These are phyloP conservation scores for Carnegiea gigantea DNA, from an alignment of 179 eudicot genomes.

Conservation along the genomic window DNA sequence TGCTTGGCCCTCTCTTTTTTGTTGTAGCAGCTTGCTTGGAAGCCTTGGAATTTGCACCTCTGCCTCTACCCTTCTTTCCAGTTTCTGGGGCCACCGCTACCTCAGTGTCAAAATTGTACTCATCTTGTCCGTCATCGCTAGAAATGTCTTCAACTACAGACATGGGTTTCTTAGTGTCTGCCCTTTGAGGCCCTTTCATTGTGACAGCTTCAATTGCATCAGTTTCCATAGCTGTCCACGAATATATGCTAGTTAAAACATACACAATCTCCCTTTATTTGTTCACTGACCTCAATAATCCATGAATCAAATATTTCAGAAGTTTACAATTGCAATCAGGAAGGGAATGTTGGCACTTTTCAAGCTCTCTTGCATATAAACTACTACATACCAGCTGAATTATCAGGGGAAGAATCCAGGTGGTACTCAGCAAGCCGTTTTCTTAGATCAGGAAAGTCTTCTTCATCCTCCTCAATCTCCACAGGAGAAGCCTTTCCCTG, in stretches of 20 bases:
- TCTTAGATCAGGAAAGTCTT: slow-evolving; percentile 50
- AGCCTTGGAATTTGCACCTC: slow-evolving; percentile 41
- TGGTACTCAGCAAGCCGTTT: slow-evolving; percentile 72
- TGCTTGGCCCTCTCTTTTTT: slow-evolving; percentile 66
- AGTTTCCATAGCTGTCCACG: slow-evolving; percentile 50
- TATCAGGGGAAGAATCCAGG: slow-evolving; percentile 69
- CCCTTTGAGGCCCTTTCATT: slow-evolving; percentile 22
- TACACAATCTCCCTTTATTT: too few relatives aligned
- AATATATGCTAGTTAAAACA: slow-evolving; percentile 1
- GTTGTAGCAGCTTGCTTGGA: slow-evolving; percentile 42
- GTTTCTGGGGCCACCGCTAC: slow-evolving; percentile 15
- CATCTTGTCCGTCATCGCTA: slow-evolving; percentile 42
- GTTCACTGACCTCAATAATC: too few relatives aligned
- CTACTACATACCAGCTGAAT: slow-evolving; percentile 48
- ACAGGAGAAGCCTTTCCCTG: slow-evolving; percentile 39
- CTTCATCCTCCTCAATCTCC: slow-evolving; percentile 50
- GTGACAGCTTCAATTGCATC: slow-evolving; percentile 26
- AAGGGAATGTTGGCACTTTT: too few relatives aligned
- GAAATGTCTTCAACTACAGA: slow-evolving; percentile 41
- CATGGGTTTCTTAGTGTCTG: slow-evolving; percentile 39
- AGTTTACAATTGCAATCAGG: background rate
- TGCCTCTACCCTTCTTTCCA: slow-evolving; percentile 52
- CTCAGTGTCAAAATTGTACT: slow-evolving; percentile 16
- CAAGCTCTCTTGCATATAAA: background rate
- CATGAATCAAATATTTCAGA: background rate